phyloP scores from a whole-genome alignment of 257 asterid genomes.

The Solanum pennellii region DNA sequence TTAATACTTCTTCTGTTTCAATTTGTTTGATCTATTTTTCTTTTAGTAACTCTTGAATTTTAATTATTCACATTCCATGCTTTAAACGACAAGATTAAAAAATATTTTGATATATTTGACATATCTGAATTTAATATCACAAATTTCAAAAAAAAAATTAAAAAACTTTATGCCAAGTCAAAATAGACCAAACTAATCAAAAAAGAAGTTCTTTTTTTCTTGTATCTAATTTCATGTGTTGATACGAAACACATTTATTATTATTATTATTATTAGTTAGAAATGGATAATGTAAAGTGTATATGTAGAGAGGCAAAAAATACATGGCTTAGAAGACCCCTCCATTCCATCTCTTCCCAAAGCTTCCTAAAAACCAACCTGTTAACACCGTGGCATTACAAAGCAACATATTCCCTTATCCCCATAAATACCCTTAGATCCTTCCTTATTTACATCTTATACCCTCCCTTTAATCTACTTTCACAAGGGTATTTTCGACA shows the following conservation, averaged over 20 bases:
- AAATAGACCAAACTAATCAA: not conserved
- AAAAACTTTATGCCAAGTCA: not conserved
- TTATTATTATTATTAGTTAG: not conserved
- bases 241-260: not conserved
- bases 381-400: conserved; percentile 54
- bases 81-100: too few relatives aligned
- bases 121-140: too few relatives aligned
- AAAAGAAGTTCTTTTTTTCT: too few relatives aligned
- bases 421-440: conserved; percentile 1
- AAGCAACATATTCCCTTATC: conserved; percentile 7
- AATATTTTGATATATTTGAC: too few relatives aligned
- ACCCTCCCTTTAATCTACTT: not conserved
- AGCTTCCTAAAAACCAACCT: not conserved
- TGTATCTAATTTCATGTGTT: not conserved
- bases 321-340: not conserved
- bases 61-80: too few relatives aligned
- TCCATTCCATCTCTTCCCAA: not conserved
- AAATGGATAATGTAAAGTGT: not conserved
- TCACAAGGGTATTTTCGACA: conserved; percentile 35
- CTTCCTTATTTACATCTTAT: not conserved
- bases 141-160: too few relatives aligned
- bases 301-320: not conserved
- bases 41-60: too few relatives aligned
- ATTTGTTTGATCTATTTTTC: not conserved
- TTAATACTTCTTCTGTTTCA: too few relatives aligned